Evolutionary conservation across 129 eudicot genomes (phyloP).

Genomic region (Ambrosia trifida): DNA sequence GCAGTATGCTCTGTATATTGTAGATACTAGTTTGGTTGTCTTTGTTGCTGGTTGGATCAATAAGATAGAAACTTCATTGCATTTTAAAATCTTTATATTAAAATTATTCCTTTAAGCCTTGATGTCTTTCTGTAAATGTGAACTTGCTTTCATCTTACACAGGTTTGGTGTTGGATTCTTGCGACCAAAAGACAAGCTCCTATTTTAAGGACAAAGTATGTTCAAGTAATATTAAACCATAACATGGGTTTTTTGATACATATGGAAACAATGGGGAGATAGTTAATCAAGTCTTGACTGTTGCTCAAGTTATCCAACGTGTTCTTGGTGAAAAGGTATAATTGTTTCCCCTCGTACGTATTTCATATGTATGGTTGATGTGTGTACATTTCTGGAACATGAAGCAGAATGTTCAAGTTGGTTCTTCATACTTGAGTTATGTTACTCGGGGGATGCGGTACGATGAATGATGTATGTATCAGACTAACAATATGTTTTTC

Average conservation of each 20-base stretch:
- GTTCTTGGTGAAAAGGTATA: slow-evolving; percentile 66
- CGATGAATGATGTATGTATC: too few species aligned
- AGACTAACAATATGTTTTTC: too few species aligned
- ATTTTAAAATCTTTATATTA: too few species aligned
- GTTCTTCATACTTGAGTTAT: too few species aligned
- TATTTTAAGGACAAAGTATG: slow-evolving; percentile 53
- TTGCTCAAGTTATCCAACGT: slow-evolving; percentile 58
- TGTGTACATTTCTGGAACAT: too few species aligned
- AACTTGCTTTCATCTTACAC: slow-evolving; percentile 28
- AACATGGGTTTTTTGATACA: slow-evolving; percentile 66
- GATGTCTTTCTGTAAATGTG: not conserved
- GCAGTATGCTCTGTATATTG: slow-evolving; percentile 56
- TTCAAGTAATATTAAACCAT: slow-evolving; percentile 53
- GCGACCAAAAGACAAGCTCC: slow-evolving; percentile 68
- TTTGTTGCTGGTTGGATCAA: slow-evolving; percentile 70
- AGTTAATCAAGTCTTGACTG: slow-evolving; percentile 55
- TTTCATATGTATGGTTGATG: too few species aligned
- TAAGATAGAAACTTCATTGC: too few species aligned
- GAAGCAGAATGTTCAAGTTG: too few species aligned
- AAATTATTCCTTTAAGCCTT: not conserved
- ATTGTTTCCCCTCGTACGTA: not conserved
- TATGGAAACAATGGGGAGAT: slow-evolving; percentile 60
- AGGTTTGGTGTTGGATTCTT: slow-evolving; percentile 69
- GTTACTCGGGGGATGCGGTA: too few species aligned
- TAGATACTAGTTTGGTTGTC: slow-evolving; percentile 50